phyloP scores from a whole-genome alignment of 106 monocot species.

The Gastrodia elata region DNA sequence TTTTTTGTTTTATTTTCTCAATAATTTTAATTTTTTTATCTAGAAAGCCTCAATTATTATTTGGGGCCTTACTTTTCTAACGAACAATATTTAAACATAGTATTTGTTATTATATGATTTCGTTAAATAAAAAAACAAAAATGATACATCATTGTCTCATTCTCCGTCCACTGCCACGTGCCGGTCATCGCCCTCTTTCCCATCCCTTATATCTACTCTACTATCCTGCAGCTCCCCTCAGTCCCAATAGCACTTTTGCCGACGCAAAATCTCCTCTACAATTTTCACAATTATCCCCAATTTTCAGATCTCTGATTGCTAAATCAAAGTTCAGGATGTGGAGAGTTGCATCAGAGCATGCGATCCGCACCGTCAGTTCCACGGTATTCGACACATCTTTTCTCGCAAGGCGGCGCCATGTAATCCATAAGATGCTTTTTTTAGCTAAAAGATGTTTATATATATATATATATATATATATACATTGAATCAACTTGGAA shows the following conservation, averaged over 20 bases:
- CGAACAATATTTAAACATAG: too few species aligned
- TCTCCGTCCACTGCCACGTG: not conserved
- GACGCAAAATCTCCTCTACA: not conserved
- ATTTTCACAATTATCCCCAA: not conserved
- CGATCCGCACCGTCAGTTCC: slow-evolving; percentile 16
- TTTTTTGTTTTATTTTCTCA: too few species aligned
- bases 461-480: too few species aligned
- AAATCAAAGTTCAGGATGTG: slow-evolving; percentile 24
- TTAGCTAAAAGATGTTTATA: too few species aligned
- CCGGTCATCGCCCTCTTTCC: not conserved
- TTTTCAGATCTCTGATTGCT: not conserved
- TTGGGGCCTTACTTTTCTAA: too few species aligned
- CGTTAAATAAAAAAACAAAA: too few species aligned
- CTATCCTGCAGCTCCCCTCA: not conserved
- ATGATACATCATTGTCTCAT: too few species aligned
- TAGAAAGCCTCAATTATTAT: too few species aligned
- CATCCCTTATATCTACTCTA: not conserved
- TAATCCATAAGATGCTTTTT: too few species aligned
- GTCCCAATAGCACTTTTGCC: not conserved
- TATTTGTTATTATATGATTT: too few species aligned
- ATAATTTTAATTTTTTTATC: too few species aligned
- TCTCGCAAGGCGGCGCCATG: slow-evolving; percentile 28
- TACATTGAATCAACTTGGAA: too few species aligned
- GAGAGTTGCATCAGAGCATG: slow-evolving; percentile 15
- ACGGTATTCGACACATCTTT: not conserved